phyloP scores from a whole-genome alignment of 352 stramenopile genomes.

The Globisporangium takayamanum region DNA sequence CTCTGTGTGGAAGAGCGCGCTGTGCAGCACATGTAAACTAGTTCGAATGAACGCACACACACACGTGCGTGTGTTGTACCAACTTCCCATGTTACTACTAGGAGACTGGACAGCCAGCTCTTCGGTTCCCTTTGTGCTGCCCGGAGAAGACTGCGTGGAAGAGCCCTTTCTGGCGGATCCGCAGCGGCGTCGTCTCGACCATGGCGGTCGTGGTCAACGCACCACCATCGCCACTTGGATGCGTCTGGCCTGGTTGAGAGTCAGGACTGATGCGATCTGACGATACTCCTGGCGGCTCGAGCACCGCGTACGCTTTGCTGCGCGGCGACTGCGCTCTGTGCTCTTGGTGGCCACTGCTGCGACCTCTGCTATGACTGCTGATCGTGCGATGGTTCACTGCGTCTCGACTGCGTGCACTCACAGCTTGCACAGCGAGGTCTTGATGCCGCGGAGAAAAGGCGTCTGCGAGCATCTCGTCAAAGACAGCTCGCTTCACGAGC shows the following conservation, averaged over 20 bases:
- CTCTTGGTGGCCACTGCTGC: neutral
- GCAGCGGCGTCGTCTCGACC: neutral
- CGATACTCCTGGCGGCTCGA: neutral
- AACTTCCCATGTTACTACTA: neutral
- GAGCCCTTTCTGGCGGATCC: slow-evolving; percentile 4
- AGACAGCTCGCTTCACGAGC: slow-evolving; percentile 5
- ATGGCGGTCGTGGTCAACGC: neutral
- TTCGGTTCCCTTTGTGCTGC: slow-evolving; percentile 10
- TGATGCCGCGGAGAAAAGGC: neutral
- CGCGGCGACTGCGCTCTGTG: neutral
- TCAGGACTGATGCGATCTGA: too few relatives aligned
- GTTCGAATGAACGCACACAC: neutral
- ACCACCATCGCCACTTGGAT: too few relatives aligned
- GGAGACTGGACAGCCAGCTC: slow-evolving; percentile 8
- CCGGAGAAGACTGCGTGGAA: slow-evolving; percentile 12
- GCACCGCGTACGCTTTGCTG: neutral
- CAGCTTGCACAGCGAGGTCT: neutral
- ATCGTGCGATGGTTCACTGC: too few relatives aligned
- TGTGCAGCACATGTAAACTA: too few relatives aligned
- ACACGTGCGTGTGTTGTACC: neutral
- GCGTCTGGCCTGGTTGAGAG: neutral
- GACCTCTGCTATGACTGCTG: neutral
- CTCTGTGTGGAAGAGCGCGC: neutral
- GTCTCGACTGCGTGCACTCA: neutral
- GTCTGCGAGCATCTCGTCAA: neutral